phyloP scores from a whole-genome alignment of 495 filamentous ascomycete species.

The Viridothelium virens region DNA sequence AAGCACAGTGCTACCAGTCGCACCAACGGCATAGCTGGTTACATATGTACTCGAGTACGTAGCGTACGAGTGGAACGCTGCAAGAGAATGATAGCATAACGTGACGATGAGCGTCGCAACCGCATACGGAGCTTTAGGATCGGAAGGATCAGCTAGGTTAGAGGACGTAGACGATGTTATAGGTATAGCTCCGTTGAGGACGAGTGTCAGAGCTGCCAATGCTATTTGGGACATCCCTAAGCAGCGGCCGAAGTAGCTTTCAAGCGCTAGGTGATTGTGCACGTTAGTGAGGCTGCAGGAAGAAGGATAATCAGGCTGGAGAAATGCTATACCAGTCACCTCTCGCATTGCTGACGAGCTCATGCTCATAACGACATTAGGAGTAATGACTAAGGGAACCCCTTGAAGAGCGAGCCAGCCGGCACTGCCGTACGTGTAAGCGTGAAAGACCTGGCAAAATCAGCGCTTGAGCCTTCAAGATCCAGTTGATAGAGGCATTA shows the following conservation, averaged over 20 bases:
- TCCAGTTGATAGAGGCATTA: too few relatives aligned
- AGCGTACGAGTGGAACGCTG: conserved; percentile 62
- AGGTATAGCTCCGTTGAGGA: conserved; percentile 71
- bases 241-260: conserved; percentile 64
- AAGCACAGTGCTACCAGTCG: conserved; percentile 45
- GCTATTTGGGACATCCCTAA: conserved; percentile 60
- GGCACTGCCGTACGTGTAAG: conserved; percentile 49
- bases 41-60: conserved; percentile 49
- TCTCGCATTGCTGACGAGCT: neutral
- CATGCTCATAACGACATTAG: conserved; percentile 19
- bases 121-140: conserved; percentile 61
- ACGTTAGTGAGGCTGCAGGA: neutral
- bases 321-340: neutral
- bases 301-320: neutral
- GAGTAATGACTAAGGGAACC: conserved; percentile 24
- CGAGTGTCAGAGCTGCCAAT: conserved; percentile 55
- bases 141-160: conserved; percentile 39
- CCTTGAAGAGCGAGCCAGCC: conserved; percentile 26
- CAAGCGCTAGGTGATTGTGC: conserved; percentile 43
- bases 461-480: neutral
- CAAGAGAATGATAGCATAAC: conserved; percentile 52
- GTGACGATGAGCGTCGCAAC: conserved; percentile 60
- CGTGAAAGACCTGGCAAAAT: conserved; percentile 50
- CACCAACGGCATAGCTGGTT: conserved; percentile 48
- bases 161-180: conserved; percentile 42